A percentile compares a stretch with the other conserved stretches of the same genome.
Conservation (phyloP, 78 protist genomes). For the Pigoraptor vietnamica region DNA sequence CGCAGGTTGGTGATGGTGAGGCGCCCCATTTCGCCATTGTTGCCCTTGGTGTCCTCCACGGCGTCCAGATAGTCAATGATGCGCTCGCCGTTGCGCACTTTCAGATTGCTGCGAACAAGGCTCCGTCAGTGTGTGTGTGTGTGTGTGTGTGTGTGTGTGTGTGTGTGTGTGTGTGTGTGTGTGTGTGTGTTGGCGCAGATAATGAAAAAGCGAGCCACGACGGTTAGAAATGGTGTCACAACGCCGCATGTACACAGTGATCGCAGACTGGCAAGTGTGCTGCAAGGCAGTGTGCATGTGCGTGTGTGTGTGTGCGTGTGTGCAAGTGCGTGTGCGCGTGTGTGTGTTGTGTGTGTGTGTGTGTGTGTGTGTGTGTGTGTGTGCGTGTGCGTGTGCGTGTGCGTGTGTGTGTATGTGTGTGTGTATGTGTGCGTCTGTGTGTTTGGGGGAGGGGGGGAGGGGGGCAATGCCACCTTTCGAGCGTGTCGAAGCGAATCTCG, state of each 20-base stretch:
- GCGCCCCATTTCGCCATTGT: slow-evolving; percentile 64
- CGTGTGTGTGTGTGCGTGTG: too few species aligned
- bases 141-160: neutral
- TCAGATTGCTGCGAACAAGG: neutral
- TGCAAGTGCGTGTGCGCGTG: too few species aligned
- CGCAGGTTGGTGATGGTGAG: slow-evolving; percentile 70
- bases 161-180: neutral
- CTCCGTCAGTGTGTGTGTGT: neutral
- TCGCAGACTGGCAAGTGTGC: too few species aligned
- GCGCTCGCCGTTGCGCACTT: neutral
- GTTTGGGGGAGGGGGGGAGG: neutral
- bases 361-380: too few species aligned
- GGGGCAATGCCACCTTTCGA: neutral
- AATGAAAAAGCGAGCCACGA: too few species aligned
- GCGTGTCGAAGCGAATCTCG: neutral
- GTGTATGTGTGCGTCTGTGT: neutral
- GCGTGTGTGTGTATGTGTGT: too few species aligned
- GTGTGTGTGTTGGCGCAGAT: neutral
- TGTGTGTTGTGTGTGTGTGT: too few species aligned
- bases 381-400: too few species aligned
- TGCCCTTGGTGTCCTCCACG: slow-evolving; percentile 85
- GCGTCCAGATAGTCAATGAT: neutral
- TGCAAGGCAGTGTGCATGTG: too few species aligned
- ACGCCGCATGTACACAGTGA: too few species aligned
- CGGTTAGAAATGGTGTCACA: too few species aligned